Conservation (phyloP, 371 early-diverging fungal species). For the Massospora cicadina region DNA sequence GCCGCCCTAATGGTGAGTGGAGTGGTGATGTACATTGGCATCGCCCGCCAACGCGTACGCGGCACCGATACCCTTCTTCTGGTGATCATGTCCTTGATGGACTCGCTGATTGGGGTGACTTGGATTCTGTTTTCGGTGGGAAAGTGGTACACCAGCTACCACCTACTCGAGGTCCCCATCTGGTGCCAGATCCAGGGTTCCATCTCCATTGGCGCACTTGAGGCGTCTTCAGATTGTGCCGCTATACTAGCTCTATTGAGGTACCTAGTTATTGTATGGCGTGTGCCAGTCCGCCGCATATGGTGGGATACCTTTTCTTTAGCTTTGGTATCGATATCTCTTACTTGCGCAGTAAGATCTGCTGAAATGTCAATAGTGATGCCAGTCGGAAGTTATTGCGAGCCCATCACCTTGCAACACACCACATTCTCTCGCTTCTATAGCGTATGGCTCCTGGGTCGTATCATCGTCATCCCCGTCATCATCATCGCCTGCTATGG, state of each 20-base stretch:
- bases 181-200: not conserved
- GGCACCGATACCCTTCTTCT: not conserved
- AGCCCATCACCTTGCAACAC: not conserved
- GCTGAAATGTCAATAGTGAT: too few species aligned
- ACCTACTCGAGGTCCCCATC: not conserved
- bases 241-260: not conserved
- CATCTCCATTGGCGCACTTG: not conserved
- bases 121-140: not conserved
- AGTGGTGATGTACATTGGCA: not conserved
- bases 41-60: not conserved
- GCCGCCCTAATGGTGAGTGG: too few species aligned
- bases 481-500: not conserved
- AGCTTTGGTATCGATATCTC: not conserved
- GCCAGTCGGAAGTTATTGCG: constrained; percentile 1
- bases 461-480: not conserved
- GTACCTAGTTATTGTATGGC: not conserved
- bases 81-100: not conserved
- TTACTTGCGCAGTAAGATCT: too few species aligned
- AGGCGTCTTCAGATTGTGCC: not conserved
- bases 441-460: not conserved
- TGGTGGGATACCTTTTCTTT: not conserved
- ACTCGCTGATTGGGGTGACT: not conserved
- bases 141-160: not conserved
- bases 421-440: constrained; percentile 1
- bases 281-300: not conserved